These are phyloP conservation scores for Infundibulicybe gibba DNA, from an alignment of 768 basidiomycete species.

Conservation along the genomic window DNA sequence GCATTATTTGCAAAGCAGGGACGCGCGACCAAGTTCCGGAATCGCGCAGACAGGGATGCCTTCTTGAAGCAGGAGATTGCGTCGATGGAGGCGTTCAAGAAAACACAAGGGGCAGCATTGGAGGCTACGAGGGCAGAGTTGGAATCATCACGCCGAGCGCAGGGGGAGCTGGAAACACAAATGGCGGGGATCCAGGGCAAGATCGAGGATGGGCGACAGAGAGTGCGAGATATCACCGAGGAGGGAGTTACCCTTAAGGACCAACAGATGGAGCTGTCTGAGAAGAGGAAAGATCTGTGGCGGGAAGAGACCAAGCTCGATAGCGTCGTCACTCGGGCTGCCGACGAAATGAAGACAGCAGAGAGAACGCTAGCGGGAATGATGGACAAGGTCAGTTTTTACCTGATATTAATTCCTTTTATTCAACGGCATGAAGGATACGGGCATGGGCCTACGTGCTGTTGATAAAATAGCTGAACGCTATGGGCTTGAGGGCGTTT, in stretches of 20 bases:
- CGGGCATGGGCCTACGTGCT: slow-evolving; percentile 81
- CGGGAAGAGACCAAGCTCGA: slow-evolving; percentile 89
- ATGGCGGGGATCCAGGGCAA: slow-evolving; percentile 53
- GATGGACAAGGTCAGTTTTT: slow-evolving; percentile 85
- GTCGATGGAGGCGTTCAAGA: slow-evolving; percentile 59
- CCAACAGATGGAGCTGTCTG: slow-evolving; percentile 62
- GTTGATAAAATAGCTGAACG: slow-evolving; percentile 82
- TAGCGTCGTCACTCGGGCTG: slow-evolving; percentile 70
- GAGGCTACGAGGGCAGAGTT: slow-evolving; percentile 51
- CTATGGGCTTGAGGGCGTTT: slow-evolving; percentile 75
- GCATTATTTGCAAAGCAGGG: slow-evolving; percentile 90
- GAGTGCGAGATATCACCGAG: slow-evolving; percentile 55
- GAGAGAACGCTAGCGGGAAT: slow-evolving; percentile 80
- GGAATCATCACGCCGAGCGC: slow-evolving; percentile 38
- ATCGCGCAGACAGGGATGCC: slow-evolving; percentile 77
- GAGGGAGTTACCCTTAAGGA: slow-evolving; percentile 61
- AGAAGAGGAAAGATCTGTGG: slow-evolving; percentile 91
- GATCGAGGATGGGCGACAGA: slow-evolving; percentile 61
- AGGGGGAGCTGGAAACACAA: slow-evolving; percentile 56
- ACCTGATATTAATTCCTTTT: neutral
- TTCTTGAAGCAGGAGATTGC: slow-evolving; percentile 80
- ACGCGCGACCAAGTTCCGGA: slow-evolving; percentile 79
- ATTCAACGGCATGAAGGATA: slow-evolving; percentile 57
- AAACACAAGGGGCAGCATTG: slow-evolving; percentile 53
- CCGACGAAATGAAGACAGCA: slow-evolving; percentile 75